A percentile compares a stretch with the other conserved stretches of the same genome.
These are phyloP conservation scores for Monosporozyma servazzii DNA, from an alignment of 805 yeast species.

Conservation along the genomic window DNA sequence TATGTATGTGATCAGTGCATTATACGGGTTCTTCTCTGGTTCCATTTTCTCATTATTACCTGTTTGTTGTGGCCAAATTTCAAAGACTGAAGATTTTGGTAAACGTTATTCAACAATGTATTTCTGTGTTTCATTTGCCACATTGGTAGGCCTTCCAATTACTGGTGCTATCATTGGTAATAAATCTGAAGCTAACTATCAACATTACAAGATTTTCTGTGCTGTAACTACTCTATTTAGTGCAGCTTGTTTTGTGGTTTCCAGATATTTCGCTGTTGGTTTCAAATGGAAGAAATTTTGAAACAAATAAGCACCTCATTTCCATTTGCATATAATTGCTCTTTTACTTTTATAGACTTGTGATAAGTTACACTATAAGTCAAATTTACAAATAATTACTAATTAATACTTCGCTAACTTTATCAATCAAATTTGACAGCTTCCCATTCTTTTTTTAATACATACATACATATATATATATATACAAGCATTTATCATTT, in stretches of 20 bases:
- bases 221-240: constrained; percentile 33
- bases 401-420: not conserved
- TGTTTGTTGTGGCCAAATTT: constrained; percentile 50
- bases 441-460: not conserved
- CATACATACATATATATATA: not conserved
- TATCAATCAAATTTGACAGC: not conserved
- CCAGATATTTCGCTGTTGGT: constrained; percentile 41
- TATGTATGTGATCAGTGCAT: constrained; percentile 36
- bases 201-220: constrained; percentile 32
- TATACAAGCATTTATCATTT: not conserved
- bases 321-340: not conserved
- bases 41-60: constrained; percentile 48
- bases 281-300: constrained; percentile 28
- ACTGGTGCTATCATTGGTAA: constrained; percentile 42
- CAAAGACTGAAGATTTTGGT: constrained; percentile 45
- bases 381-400: not conserved
- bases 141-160: constrained; percentile 41
- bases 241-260: constrained; percentile 33
- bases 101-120: constrained; percentile 49
- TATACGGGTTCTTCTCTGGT: constrained; percentile 47
- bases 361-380: not conserved
- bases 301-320: not conserved
- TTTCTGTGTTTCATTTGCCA: constrained; percentile 47
- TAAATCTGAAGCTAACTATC: constrained; percentile 28
- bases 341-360: not conserved